Evolutionary conservation across 179 eudicot genomes (phyloP).

Genomic region (Actinidia polygama): DNA sequence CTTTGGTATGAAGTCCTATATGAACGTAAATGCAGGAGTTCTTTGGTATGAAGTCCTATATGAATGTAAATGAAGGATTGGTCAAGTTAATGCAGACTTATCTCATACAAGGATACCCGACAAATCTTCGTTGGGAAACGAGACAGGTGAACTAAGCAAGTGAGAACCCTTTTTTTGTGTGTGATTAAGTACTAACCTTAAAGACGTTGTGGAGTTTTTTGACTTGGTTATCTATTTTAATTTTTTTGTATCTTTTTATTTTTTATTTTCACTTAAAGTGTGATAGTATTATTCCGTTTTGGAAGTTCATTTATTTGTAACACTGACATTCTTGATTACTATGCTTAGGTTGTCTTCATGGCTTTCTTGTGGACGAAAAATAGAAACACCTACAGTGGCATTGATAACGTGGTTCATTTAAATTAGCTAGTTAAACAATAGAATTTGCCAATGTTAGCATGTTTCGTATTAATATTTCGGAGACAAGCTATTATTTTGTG

Average conservation of each 20-base stretch:
- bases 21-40: conserved; percentile 50
- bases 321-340: background rate
- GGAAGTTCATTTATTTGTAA: background rate
- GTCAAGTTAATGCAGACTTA: background rate
- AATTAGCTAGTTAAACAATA: no score
- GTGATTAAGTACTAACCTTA: conserved; percentile 7
- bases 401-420: no score
- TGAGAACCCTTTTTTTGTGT: conserved; percentile 39
- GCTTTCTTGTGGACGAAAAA: background rate
- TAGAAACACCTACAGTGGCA: no score
- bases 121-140: conserved; percentile 31
- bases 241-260: background rate
- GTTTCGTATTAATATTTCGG: no score
- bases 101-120: conserved; percentile 10
- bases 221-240: background rate
- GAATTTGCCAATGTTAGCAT: no score
- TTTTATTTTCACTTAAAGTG: background rate
- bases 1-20: conserved; percentile 3
- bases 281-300: background rate
- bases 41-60: background rate
- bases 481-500: no score
- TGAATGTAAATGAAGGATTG: conserved; percentile 47
- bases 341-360: background rate
- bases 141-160: conserved; percentile 71
- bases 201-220: background rate